A percentile compares a stretch with the other conserved stretches of the same genome.
phyloP scores from a whole-genome alignment of 257 asterid species.

The Ophiorrhiza pumila region DNA sequence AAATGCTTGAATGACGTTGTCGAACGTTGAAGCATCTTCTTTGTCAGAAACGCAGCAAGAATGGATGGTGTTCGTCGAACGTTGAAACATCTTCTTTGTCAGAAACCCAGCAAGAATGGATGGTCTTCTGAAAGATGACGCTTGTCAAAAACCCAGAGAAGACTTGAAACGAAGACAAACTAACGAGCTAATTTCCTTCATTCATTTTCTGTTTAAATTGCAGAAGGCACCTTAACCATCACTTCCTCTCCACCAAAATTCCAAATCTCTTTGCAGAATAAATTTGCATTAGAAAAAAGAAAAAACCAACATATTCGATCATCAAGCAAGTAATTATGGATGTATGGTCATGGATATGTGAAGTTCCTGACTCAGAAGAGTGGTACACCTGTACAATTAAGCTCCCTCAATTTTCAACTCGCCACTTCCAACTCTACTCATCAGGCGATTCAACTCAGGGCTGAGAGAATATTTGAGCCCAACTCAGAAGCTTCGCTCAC shows the following conservation, averaged over 20 bases:
- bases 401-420: conserved; percentile 42
- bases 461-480: conserved; percentile 33
- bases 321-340: conserved; percentile 43
- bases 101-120: too few species aligned
- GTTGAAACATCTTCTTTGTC: too few species aligned
- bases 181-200: conserved; percentile 47
- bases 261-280: background rate
- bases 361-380: conserved; percentile 58
- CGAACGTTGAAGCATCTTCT: too few species aligned
- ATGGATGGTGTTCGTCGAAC: too few species aligned
- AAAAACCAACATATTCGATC: background rate
- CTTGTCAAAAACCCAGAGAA: too few species aligned
- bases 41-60: too few species aligned
- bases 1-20: too few species aligned
- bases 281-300: background rate
- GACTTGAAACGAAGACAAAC: too few species aligned
- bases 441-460: conserved; percentile 48
- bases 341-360: conserved; percentile 85
- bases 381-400: conserved; percentile 25
- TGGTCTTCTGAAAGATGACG: too few species aligned
- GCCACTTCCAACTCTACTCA: conserved; percentile 28
- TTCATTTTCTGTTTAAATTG: conserved; percentile 42
- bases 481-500: conserved; percentile 30
- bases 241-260: too few species aligned
- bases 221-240: too few species aligned